Evolutionary conservation across 2,329 filamentous ascomycete species (phyloP).

Genomic region (Phaeoacremonium minimum): DNA sequence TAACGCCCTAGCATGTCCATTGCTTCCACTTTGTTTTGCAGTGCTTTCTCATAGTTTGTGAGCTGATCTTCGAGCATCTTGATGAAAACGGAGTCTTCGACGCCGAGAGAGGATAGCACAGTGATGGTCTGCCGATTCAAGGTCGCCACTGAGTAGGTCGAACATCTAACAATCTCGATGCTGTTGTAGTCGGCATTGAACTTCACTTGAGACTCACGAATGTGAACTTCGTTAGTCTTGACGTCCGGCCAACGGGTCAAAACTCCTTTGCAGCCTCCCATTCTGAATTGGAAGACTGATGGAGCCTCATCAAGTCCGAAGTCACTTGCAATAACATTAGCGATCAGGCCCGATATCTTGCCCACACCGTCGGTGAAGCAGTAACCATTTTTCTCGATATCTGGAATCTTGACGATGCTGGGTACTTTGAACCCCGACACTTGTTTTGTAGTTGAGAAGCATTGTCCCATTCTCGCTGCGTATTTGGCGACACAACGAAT

Average conservation of each 20-base stretch:
- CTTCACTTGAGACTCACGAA: conserved; percentile 84
- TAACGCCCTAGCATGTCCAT: conserved; percentile 65
- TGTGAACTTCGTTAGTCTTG: conserved; percentile 64
- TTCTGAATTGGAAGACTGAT: conserved; percentile 85
- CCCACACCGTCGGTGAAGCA: conserved; percentile 91
- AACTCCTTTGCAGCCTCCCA: conserved; percentile 90
- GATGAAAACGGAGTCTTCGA: conserved; percentile 63
- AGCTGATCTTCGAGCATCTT: conserved; percentile 66
- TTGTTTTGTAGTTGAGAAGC: conserved; percentile 86
- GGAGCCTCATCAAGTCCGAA: conserved; percentile 62
- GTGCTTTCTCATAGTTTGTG: conserved; percentile 62
- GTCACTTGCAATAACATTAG: conserved; percentile 67
- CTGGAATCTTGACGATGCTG: conserved; percentile 56
- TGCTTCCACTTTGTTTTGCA: conserved; percentile 61
- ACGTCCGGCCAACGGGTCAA: conserved; percentile 70
- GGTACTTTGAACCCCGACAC: conserved; percentile 61
- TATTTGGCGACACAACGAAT: conserved; percentile 87
- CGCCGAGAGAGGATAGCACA: conserved; percentile 75
- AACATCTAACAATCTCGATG: conserved; percentile 82
- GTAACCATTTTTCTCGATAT: conserved; percentile 64
- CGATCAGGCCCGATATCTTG: conserved; percentile 78
- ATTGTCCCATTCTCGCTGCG: conserved; percentile 85
- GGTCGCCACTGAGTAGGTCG: conserved; percentile 70
- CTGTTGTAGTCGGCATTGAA: conserved; percentile 68
- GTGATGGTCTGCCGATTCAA: conserved; percentile 88